These are phyloP conservation scores for Cladophialophora yegresii DNA, from an alignment of 2,329 filamentous ascomycete species.

Conservation along the genomic window DNA sequence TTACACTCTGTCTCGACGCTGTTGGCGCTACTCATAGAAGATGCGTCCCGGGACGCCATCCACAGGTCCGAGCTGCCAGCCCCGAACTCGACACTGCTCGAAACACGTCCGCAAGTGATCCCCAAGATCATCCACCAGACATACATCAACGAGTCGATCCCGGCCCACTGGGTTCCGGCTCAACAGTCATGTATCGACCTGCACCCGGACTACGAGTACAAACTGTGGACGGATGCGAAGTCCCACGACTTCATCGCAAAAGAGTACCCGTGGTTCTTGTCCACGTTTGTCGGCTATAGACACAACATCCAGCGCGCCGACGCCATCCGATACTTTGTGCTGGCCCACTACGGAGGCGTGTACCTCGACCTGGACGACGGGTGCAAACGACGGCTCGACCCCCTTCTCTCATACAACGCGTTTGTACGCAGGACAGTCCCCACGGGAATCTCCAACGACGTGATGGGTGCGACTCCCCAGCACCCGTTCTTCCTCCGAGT, in stretches of 20 bases:
- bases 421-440: slow-evolving; percentile 72
- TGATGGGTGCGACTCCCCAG: slow-evolving; percentile 70
- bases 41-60: slow-evolving; percentile 68
- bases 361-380: slow-evolving; percentile 80
- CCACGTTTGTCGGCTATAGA: slow-evolving; percentile 71
- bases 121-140: slow-evolving; percentile 79
- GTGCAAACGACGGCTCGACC: slow-evolving; percentile 68
- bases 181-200: slow-evolving; percentile 67
- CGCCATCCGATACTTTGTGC: slow-evolving; percentile 75
- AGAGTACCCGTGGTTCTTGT: slow-evolving; percentile 76
- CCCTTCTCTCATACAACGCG: slow-evolving; percentile 67
- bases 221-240: slow-evolving; percentile 73
- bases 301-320: slow-evolving; percentile 78
- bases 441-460: slow-evolving; percentile 79
- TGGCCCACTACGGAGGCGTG: slow-evolving; percentile 74
- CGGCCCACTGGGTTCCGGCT: slow-evolving; percentile 64
- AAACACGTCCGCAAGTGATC: slow-evolving; percentile 62
- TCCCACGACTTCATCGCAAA: slow-evolving; percentile 70
- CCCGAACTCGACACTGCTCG: slow-evolving; percentile 62
- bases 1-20: slow-evolving; percentile 70
- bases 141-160: slow-evolving; percentile 70
- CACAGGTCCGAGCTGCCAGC: slow-evolving; percentile 66
- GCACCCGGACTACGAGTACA: slow-evolving; percentile 74
- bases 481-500: slow-evolving; percentile 74
- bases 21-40: slow-evolving; percentile 68